Evolutionary conservation across 1,284 basidiomycete species (phyloP), one percentile per base, ranked within the genome.

Genomic region (Vanrija pseudolonga): DNA sequence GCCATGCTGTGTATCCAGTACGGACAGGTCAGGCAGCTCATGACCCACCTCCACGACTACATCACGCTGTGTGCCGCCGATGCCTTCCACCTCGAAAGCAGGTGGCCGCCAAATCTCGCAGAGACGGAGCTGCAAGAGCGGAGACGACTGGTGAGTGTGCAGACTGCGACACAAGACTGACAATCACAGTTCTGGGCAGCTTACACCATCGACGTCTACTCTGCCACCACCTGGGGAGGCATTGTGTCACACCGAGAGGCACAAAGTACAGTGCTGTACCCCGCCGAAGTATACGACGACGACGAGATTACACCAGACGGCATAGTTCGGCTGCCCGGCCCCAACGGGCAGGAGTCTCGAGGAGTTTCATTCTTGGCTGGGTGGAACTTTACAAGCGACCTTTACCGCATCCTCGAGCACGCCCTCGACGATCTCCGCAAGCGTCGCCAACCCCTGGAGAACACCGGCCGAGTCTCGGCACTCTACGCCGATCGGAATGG

Each of bases 341-440:
- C 50, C 50, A 3, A 39, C 28, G 39, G 15, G 56, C n/a, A 42
- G 43, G 2, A 32, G 32, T 32, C 32, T 4, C 32, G 32, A 32
- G 50, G 52, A 6, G 57, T 66, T 0, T 71, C 72, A 3, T 74
- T 60, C 44, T 40, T 72, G 14, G 53, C 57, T 4, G 74, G 74
- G 6, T 74, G 72, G 72, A 74, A 72, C 57, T 76, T 73, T 57
- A 66, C 68, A 2, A 64, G 53, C 45, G 69, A 73, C 52, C 57
- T 76, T 23, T 76, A 76, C 45, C 58, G 74, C 12, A 71, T 74
- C 23, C 55, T 76, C 7, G 74, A 76, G 58, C 71, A 74, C 44
- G 66, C 69, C 4, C 59, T 69, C 11, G 69, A 67, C 23, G 52
- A 64, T 14, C 55, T 72, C 3, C 62, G 70, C 6, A 51, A 55